Evolutionary conservation across 306 rosid genomes (phyloP).

Genomic region (Quillaja saponaria): DNA sequence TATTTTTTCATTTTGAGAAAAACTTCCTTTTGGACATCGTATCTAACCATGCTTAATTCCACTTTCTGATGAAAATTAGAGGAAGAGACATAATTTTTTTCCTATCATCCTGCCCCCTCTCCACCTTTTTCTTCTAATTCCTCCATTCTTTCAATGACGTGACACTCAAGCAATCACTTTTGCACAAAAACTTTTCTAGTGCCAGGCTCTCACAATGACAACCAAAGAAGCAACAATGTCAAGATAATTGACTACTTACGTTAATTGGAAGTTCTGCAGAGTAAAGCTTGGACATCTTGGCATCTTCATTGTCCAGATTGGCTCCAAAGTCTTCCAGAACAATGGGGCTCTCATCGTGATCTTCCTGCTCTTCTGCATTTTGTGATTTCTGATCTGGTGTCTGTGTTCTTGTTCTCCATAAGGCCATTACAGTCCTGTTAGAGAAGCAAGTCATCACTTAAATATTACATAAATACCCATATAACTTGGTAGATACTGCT

Average conservation of each 20-base stretch:
- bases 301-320: slow-evolving; percentile 47
- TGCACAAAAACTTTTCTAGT: too few species aligned
- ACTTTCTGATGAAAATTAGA: too few species aligned
- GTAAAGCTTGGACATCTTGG: slow-evolving; percentile 57
- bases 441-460: slow-evolving; percentile 22
- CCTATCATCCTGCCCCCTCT: too few species aligned
- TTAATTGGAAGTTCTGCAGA: slow-evolving; percentile 62
- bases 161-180: too few species aligned
- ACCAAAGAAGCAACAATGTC: too few species aligned
- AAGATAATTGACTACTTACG: slow-evolving; percentile 38
- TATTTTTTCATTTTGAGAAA: too few species aligned
- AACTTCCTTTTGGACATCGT: too few species aligned
- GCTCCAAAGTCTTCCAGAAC: slow-evolving; percentile 51
- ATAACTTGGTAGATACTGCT: background rate
- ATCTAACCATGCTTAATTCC: too few species aligned
- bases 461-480: background rate
- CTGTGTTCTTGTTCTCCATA: slow-evolving; percentile 76
- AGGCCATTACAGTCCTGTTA: slow-evolving; percentile 66
- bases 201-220: too few species aligned
- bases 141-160: too few species aligned
- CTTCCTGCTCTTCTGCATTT: slow-evolving; percentile 53
- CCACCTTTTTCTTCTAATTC: too few species aligned
- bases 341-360: slow-evolving; percentile 51
- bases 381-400: slow-evolving; percentile 55
- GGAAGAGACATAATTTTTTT: too few species aligned